phyloP scores from a whole-genome alignment of 352 stramenopile species.

The Phytophthora syringae region DNA sequence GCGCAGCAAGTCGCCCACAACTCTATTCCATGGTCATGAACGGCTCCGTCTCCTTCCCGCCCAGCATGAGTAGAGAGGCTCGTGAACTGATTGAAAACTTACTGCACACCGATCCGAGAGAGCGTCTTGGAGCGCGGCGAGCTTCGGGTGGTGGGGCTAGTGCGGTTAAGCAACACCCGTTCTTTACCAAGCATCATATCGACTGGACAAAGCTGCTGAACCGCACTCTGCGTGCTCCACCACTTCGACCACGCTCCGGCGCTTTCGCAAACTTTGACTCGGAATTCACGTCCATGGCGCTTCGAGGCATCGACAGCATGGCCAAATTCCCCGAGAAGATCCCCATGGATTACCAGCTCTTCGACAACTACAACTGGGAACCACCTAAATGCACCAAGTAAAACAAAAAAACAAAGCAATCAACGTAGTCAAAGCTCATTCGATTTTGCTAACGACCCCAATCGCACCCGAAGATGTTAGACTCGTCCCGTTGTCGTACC shows the following conservation, averaged over 20 bases:
- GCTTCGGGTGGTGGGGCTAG: constrained; percentile 31
- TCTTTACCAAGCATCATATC: constrained; percentile 69
- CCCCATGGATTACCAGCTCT: constrained; percentile 83
- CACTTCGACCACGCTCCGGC: constrained; percentile 68
- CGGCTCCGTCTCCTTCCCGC: constrained; percentile 51
- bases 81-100: constrained; percentile 58
- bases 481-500: constrained; percentile 8
- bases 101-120: constrained; percentile 55
- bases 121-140: constrained; percentile 60
- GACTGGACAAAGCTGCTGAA: constrained; percentile 65
- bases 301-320: constrained; percentile 77
- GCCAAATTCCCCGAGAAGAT: constrained; percentile 77
- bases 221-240: constrained; percentile 48
- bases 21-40: constrained; percentile 74
- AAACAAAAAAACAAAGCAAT: constrained; percentile 9
- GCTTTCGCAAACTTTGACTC: constrained; percentile 88
- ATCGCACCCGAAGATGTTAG: background rate
- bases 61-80: constrained; percentile 57
- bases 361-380: constrained; percentile 90
- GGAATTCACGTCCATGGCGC: constrained; percentile 85
- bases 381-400: constrained; percentile 42
- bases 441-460: constrained; percentile 30
- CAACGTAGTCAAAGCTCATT: constrained; percentile 34
- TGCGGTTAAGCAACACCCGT: constrained; percentile 70
- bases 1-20: constrained; percentile 58